Base-by-base conservation (phyloP, 1,284 basidiomycete species). In the Trametes hirsuta region DNA sequence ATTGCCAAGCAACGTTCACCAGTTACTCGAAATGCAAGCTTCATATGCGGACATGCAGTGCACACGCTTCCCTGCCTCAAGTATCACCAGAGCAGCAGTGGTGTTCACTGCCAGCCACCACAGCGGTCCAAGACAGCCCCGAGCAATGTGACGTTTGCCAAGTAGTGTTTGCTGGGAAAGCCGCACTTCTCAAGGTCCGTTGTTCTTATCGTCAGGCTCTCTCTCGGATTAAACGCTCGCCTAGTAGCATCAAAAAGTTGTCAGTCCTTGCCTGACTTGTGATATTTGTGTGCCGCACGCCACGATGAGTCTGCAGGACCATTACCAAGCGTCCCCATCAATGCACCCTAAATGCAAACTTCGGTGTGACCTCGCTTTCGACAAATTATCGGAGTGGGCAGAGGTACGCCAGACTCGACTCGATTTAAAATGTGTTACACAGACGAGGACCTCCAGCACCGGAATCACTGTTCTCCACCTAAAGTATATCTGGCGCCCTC, bases 291-390 rank as follows among this genome's bases (percentile, higher is more conserved):
- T 55, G 4, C 53, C 53, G 25, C 39, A 35, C 37, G 47, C 4
- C 8, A 48, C 35, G 46, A 48, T 42, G 53, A 55, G 47, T 39
- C 44, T 61, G 25, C 59, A 59, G 46, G 50, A 59, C 12, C 63
- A 64, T 35, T 64, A 59, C 41, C 53, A 56, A 30, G 12, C 51
- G 12, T 57, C 59, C 30, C 30, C 30, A n/a, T 6, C 15, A 18
- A 41, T 34, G 42, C 63, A 64, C 30, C 53, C 53, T 1, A 50
- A 11, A 9, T 60, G 56, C 11, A 21, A 24, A 0, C 34, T n/a
- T n/a, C n/a, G 40, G 10, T 64, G 63, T 34, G 47, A 40, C 1
- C 12, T 41, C 3, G 49, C 54, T 9, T 59, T 64, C 47, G 41
- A 36, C n/a, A 37, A 6, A 9, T 10, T 44, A 3, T 3, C 8